These are phyloP conservation scores for Furcasterigmium furcatum DNA, from an alignment of 2,329 filamentous ascomycete genomes.

Conservation along the genomic window DNA sequence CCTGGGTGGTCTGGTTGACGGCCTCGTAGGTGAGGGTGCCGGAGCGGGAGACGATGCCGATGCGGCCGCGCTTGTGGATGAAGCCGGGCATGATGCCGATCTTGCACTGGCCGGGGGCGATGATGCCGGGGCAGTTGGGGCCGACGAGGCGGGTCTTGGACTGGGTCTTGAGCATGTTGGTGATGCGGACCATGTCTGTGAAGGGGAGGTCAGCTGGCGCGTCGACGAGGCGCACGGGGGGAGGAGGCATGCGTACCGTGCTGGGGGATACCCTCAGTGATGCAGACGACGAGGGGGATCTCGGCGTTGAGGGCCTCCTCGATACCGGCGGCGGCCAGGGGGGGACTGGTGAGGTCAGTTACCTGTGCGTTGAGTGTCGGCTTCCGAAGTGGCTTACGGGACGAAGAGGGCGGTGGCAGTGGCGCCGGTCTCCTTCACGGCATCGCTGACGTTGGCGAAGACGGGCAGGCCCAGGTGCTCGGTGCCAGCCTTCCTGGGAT, in stretches of 20 bases:
- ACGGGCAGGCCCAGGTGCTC: slow-evolving; percentile 90
- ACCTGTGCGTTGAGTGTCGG: neutral
- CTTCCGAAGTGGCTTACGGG: slow-evolving; percentile 71
- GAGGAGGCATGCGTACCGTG: slow-evolving; percentile 61
- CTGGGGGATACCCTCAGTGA: slow-evolving; percentile 97
- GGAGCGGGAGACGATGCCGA: slow-evolving; percentile 97
- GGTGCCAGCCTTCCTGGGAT: slow-evolving; percentile 95
- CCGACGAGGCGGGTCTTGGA: slow-evolving; percentile 94
- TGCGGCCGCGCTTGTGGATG: slow-evolving; percentile 99
- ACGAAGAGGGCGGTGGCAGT: slow-evolving; percentile 95
- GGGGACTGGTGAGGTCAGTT: slow-evolving; percentile 56
- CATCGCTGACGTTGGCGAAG: slow-evolving; percentile 85
- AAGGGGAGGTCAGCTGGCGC: slow-evolving; percentile 2
- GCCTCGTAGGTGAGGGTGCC: slow-evolving; percentile 99
- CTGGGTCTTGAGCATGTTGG: slow-evolving; percentile 95
- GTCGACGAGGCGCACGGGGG: neutral
- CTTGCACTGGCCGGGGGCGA: slow-evolving; percentile 95
- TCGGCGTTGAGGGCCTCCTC: slow-evolving; percentile 94
- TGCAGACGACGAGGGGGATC: slow-evolving; percentile 92
- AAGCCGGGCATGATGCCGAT: slow-evolving; percentile 99
- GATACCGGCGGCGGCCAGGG: slow-evolving; percentile 88
- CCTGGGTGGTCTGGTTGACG: slow-evolving; percentile 98
- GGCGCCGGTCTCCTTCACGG: slow-evolving; percentile 85
- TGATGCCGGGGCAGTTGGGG: slow-evolving; percentile 98
- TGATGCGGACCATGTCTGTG: slow-evolving; percentile 97